phyloP scores from a whole-genome alignment of 2,329 filamentous ascomycete species.

The Teratosphaeria destructans region DNA sequence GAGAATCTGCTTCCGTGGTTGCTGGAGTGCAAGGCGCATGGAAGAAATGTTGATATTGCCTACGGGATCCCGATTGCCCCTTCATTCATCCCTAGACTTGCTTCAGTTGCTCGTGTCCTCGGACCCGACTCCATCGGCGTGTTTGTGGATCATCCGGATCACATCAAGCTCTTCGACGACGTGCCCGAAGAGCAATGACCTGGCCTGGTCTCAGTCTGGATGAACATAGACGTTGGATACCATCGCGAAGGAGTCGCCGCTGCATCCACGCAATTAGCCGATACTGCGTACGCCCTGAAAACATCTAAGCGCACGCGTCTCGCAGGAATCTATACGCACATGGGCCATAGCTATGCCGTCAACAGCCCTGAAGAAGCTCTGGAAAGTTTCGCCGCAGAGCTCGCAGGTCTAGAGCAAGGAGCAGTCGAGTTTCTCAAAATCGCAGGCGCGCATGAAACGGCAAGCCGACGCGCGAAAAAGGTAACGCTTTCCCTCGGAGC shows the following conservation, averaged over 20 bases:
- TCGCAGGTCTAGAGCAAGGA: slow-evolving; percentile 43
- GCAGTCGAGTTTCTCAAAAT: slow-evolving; percentile 26
- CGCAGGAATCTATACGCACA: slow-evolving; percentile 62
- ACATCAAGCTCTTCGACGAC: slow-evolving; percentile 43
- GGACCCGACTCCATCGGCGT: slow-evolving; percentile 49
- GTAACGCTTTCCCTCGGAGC: slow-evolving; percentile 61
- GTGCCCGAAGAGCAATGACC: slow-evolving; percentile 34
- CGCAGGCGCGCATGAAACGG: slow-evolving; percentile 8
- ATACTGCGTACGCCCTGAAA: slow-evolving; percentile 40
- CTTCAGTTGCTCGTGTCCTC: slow-evolving; percentile 45
- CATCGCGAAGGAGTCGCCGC: slow-evolving; percentile 58
- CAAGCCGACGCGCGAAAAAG: slow-evolving; percentile 13
- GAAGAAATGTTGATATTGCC: slow-evolving; percentile 56
- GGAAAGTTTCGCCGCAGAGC: slow-evolving; percentile 48
- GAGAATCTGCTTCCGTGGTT: slow-evolving; percentile 56
- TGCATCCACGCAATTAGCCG: slow-evolving; percentile 35
- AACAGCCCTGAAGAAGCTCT: slow-evolving; percentile 49
- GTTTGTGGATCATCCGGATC: slow-evolving; percentile 58
- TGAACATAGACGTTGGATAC: slow-evolving; percentile 68
- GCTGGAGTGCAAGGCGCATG: slow-evolving; percentile 44
- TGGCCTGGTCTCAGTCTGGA: slow-evolving; percentile 46
- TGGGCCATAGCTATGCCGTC: slow-evolving; percentile 58
- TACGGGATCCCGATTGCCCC: slow-evolving; percentile 62
- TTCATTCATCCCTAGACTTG: slow-evolving; percentile 50
- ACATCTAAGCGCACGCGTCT: slow-evolving; percentile 37